phyloP scores from a whole-genome alignment of 1,139 yeast species.

The Diutina neorugosa region DNA sequence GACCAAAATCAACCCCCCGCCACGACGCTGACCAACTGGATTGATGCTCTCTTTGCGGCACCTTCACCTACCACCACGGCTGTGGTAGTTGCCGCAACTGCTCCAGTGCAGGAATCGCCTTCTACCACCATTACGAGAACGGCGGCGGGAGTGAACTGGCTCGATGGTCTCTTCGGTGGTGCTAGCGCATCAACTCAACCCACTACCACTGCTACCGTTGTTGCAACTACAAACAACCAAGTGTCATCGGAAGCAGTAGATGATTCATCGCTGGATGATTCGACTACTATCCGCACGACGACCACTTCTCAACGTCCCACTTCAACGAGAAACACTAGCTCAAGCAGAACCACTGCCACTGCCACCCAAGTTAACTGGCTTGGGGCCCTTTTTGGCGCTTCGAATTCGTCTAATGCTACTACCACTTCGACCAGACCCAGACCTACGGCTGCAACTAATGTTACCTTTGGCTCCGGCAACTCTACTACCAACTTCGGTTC shows the following conservation, averaged over 20 bases:
- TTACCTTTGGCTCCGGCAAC: neutral
- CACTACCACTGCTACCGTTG: neutral
- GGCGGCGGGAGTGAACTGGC: neutral
- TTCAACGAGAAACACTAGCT: neutral
- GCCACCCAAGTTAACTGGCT: neutral
- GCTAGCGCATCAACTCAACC: neutral
- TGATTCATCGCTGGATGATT: neutral
- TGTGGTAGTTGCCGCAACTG: neutral
- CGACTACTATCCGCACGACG: neutral
- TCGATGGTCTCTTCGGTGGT: slow-evolving; percentile 1
- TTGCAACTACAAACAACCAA: neutral
- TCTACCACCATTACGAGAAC: neutral
- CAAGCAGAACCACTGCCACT: neutral
- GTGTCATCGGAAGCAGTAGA: neutral
- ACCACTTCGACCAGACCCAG: neutral
- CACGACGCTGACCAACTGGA: neutral
- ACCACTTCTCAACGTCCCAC: neutral
- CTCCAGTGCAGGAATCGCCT: neutral
- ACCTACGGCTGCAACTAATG: neutral
- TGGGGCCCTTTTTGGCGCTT: neutral
- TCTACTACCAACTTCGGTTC: slow-evolving; percentile 8
- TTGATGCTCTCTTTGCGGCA: neutral
- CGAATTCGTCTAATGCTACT: neutral
- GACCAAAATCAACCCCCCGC: neutral
- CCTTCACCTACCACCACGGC: neutral